phyloP scores from a whole-genome alignment of 2,329 filamentous ascomycete genomes.

The Sporothrix schenckii region DNA sequence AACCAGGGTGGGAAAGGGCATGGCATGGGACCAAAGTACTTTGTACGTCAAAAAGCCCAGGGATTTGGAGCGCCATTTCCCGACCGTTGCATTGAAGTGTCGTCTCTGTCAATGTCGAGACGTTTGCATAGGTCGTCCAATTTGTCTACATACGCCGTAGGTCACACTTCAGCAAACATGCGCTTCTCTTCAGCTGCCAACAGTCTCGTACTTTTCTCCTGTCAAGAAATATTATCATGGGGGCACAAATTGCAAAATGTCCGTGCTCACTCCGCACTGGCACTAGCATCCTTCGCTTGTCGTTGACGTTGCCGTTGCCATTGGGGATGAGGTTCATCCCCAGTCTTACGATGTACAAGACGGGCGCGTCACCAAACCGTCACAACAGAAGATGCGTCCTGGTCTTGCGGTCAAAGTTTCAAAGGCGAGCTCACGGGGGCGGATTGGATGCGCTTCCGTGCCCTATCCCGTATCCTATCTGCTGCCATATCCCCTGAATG shows the following conservation, averaged over 20 bases:
- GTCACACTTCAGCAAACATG: no score
- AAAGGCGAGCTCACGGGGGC: no score
- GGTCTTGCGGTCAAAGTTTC: no score
- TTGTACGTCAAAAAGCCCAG: neutral
- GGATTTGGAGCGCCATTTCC: neutral
- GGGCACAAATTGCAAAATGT: neutral
- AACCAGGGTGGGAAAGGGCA: neutral
- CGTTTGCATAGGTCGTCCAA: no score
- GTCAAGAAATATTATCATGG: no score
- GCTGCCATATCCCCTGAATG: neutral
- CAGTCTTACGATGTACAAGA: neutral
- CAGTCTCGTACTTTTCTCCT: no score
- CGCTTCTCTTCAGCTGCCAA: neutral
- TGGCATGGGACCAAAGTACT: neutral
- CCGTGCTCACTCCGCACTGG: slow-evolving; percentile 7
- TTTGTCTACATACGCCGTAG: no score
- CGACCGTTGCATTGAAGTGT: slow-evolving; percentile 1
- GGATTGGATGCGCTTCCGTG: neutral
- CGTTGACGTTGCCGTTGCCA: neutral
- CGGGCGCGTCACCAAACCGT: neutral
- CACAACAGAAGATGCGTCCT: no score
- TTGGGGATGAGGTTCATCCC: neutral
- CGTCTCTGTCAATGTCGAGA: neutral
- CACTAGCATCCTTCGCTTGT: neutral
- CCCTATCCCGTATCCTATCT: neutral